Conservation (phyloP, 176 grass and related monocot species). For the Ensete ventricosum region DNA sequence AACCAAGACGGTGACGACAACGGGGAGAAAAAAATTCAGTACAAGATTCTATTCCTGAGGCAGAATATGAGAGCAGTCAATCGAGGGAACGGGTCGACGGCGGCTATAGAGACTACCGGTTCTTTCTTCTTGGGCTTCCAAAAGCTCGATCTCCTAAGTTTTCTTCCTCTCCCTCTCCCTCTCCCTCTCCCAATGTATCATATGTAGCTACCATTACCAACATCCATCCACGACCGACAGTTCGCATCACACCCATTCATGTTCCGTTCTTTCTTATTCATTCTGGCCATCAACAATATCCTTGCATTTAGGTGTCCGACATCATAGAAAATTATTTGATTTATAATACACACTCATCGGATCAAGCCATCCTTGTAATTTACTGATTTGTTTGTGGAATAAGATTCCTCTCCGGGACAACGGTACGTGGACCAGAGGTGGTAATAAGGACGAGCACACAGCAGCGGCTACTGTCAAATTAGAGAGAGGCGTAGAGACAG, state of each 20-base stretch:
- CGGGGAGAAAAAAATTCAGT: neutral
- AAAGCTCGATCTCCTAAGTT: too few species aligned
- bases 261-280: constrained; percentile 21
- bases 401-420: constrained; percentile 41
- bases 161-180: too few species aligned
- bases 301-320: too few species aligned
- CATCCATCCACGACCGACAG: constrained; percentile 28
- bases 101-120: constrained; percentile 26
- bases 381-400: constrained; percentile 86
- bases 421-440: constrained; percentile 24
- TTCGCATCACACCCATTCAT: constrained; percentile 17
- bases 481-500: neutral
- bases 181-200: too few species aligned
- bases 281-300: constrained; percentile 29
- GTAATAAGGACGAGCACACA: constrained; percentile 29
- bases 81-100: neutral
- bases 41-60: constrained; percentile 1
- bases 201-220: neutral
- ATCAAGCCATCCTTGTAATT: constrained; percentile 37
- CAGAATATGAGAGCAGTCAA: neutral
- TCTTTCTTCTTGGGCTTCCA: constrained; percentile 38
- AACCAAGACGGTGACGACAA: neutral
- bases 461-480: constrained; percentile 11
- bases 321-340: too few species aligned
- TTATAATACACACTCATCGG: neutral